A percentile compares a stretch with the other conserved stretches of the same genome.
Conservation (phyloP, 192 early-diverging fungal genomes). For the Kappamyces sp. region DNA sequence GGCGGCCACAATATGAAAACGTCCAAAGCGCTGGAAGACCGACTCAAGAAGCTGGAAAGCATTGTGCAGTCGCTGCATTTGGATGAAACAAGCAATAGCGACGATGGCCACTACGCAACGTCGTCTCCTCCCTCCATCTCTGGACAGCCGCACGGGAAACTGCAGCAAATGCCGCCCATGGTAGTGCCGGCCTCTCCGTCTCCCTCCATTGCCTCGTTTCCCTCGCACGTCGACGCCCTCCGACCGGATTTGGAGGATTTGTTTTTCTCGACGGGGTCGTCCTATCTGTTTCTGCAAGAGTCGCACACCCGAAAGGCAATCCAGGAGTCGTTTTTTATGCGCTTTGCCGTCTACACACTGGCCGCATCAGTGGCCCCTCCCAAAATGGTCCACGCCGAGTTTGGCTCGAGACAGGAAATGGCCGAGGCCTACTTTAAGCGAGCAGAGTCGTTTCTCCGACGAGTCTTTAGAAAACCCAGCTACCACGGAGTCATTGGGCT, state of each 20-base stretch:
- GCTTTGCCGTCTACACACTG: constrained; percentile 3
- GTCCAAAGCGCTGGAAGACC: constrained; percentile 17
- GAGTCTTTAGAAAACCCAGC: constrained; percentile 3
- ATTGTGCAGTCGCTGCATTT: constrained; percentile 16
- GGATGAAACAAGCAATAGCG: not conserved
- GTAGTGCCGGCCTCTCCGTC: constrained; percentile 12
- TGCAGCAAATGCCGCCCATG: not conserved
- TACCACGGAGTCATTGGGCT: constrained; percentile 4
- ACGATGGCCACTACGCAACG: not conserved
- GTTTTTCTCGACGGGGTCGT: constrained; percentile 2
- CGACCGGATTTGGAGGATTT: constrained; percentile 14
- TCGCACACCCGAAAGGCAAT: constrained; percentile 4
- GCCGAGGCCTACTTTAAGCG: constrained; percentile 11
- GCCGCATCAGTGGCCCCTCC: not conserved
- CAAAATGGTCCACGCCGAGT: constrained; percentile 7
- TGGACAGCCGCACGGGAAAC: not conserved
- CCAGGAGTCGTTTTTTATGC: constrained; percentile 10
- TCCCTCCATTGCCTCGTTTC: not conserved
- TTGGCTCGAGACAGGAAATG: constrained; percentile 8
- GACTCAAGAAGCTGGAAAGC: constrained; percentile 18
- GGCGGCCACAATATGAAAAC: not conserved
- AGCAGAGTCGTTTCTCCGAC: not conserved
- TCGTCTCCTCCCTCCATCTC: not conserved
- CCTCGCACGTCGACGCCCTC: not conserved
- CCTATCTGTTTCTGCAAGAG: constrained; percentile 12